Percentiles rank a stretch among this genome's conserved stretches.
Evolutionary conservation across 768 basidiomycete species (phyloP).

Genomic region (Pleurotus citrinopileatus): DNA sequence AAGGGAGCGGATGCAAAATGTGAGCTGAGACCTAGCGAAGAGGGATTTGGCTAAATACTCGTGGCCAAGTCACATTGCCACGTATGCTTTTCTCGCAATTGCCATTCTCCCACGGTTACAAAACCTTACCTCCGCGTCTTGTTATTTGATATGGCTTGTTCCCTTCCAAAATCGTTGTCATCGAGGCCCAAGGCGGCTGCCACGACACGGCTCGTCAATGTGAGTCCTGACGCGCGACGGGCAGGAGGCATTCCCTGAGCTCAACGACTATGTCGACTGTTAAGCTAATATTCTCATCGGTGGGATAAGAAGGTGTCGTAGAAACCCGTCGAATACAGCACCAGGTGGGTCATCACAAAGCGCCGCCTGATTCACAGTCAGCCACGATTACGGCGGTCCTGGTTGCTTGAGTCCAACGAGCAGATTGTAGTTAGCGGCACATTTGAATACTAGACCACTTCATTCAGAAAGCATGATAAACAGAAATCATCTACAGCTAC

Average conservation of each 20-base stretch:
- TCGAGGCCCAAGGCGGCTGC: no score
- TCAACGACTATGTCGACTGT: no score
- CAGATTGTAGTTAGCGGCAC: neutral
- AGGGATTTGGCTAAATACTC: conserved; percentile 8
- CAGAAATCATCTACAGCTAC: neutral
- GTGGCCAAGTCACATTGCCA: conserved; percentile 9
- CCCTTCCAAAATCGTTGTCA: neutral
- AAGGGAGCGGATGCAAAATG: conserved; percentile 9
- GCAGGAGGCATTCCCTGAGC: no score
- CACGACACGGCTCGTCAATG: no score
- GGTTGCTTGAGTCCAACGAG: neutral
- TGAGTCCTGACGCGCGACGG: no score
- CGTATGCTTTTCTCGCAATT: conserved; percentile 10
- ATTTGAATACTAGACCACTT: no score
- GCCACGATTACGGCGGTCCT: no score
- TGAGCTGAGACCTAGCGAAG: neutral
- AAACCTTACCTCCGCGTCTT: neutral
- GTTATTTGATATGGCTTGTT: no score
- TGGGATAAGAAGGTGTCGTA: neutral
- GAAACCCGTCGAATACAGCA: neutral
- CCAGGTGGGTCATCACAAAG: neutral
- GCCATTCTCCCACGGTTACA: conserved; percentile 6
- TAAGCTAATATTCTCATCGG: no score
- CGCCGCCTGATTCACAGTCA: no score
- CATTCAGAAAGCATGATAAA: neutral